These are phyloP conservation scores for Metahyphopichia silvanorum DNA, from an alignment of 805 yeast species.

Conservation along the genomic window DNA sequence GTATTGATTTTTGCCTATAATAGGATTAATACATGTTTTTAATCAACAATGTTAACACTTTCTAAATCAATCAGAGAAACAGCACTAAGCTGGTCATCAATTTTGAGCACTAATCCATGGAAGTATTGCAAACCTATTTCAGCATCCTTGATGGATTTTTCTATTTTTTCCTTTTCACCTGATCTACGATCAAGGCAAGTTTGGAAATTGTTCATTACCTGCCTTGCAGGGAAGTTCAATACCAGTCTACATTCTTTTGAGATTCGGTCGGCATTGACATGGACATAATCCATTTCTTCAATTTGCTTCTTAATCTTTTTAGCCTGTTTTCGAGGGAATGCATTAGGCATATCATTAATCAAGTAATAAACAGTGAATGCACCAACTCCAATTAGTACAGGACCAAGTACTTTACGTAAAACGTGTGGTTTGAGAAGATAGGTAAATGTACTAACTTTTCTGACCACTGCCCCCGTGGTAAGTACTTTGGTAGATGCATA, in stretches of 20 bases:
- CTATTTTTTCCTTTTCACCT: slow-evolving; percentile 53
- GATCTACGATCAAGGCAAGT: slow-evolving; percentile 59
- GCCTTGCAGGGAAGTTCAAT: slow-evolving; percentile 75
- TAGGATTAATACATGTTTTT: slow-evolving; percentile 2
- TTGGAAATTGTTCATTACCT: slow-evolving; percentile 70
- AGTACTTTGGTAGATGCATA: slow-evolving; percentile 38
- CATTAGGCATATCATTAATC: slow-evolving; percentile 80
- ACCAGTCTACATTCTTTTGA: slow-evolving; percentile 82
- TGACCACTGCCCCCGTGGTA: slow-evolving; percentile 41
- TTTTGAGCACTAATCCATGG: slow-evolving; percentile 43
- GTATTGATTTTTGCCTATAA: background rate
- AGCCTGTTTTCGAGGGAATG: slow-evolving; percentile 81
- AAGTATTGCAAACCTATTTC: slow-evolving; percentile 57
- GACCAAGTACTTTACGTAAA: slow-evolving; percentile 49
- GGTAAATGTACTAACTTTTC: slow-evolving; percentile 31
- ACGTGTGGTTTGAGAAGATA: slow-evolving; percentile 34
- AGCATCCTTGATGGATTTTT: slow-evolving; percentile 50
- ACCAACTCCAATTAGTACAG: slow-evolving; percentile 48
- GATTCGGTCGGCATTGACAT: slow-evolving; percentile 71
- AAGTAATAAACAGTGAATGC: slow-evolving; percentile 59
- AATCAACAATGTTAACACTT: slow-evolving; percentile 38
- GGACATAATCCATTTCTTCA: slow-evolving; percentile 70
- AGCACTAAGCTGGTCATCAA: slow-evolving; percentile 37
- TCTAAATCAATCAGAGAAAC: slow-evolving; percentile 46
- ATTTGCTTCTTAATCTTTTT: slow-evolving; percentile 64